Conservation (phyloP, 768 basidiomycete genomes). For the Mycena metata region DNA sequence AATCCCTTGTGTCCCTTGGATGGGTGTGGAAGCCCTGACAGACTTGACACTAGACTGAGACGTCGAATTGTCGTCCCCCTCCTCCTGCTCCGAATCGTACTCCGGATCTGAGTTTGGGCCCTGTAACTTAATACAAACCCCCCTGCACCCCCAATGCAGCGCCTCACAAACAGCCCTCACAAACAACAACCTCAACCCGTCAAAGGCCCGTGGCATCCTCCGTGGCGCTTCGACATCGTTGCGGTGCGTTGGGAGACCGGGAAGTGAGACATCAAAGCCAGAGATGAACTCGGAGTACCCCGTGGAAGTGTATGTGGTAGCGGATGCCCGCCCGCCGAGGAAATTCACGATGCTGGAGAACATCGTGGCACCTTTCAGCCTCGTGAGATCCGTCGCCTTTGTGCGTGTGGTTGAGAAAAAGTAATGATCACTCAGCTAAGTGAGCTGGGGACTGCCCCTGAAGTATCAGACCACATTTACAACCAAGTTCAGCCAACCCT, state of each 20-base stretch:
- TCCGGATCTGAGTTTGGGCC: background rate
- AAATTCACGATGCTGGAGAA: constrained; percentile 19
- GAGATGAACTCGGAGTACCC: no score
- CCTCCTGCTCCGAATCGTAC: no score
- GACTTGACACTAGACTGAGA: no score
- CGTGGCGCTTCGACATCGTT: background rate
- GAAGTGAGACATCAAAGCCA: background rate
- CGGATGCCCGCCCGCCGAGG: constrained; percentile 13
- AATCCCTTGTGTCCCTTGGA: no score
- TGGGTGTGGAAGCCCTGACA: no score
- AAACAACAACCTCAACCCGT: background rate
- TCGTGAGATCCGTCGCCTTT: no score
- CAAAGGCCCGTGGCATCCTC: background rate
- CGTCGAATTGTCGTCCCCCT: no score
- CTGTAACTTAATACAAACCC: background rate
- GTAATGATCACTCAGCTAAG: no score
- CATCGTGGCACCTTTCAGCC: constrained; percentile 2
- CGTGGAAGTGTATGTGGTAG: background rate
- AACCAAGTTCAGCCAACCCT: background rate
- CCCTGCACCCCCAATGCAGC: background rate
- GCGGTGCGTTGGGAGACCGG: background rate
- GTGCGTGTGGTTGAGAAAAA: no score
- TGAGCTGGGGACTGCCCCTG: no score
- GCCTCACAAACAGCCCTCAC: background rate
- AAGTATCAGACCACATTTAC: no score